Evolutionary conservation across 495 filamentous ascomycete genomes (phyloP), one percentile per base, ranked within the genome.

Genomic region (Durotheca rogersii): DNA sequence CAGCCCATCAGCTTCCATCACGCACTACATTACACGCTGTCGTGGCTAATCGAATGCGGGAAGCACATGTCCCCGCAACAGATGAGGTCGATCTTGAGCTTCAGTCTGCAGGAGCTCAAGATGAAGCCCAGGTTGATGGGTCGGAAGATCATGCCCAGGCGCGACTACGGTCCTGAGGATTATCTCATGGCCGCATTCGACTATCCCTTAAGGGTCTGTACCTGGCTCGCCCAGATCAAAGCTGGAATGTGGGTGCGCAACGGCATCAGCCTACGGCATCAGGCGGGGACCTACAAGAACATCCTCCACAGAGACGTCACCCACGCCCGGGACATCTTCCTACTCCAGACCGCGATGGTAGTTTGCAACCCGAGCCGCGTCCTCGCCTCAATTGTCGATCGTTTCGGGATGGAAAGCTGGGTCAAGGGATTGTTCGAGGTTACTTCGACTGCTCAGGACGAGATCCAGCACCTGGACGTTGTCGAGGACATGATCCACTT

Each of bases 211-310:
- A 79, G 93, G 27, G 90, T 96, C 2, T 96, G 90, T 67, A 90
- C 88, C 7, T 99, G 93, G 93, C 73, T 99, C 15, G 87, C 92
- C 1, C 94, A 99, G 71, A 97, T 97, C 84, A 95, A 94, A 66
- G 89, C 90, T 2, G 87, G 88, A 11, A 93, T 96, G 87, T 99
- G 93, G 93, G 94, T 99, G 30, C 84, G 93, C 25, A 99, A 99
- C 62, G 93, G 93, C 6, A 83, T 96, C 56, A 96, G 90, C 65
- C 81, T 99, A 35, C 84, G 89, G 10, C 93, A 99, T 65, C 93
- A 99, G 65, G 90, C 90, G 68, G 85, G 87, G 11, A 91, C 90
- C 9, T 97, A 97, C 60, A 84, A 89, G 36, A 89, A 88, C 32
- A 88, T 96, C 29, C 78, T 80, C 1, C 86, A 90, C 54, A 79